Evolutionary conservation across 768 basidiomycete genomes (phyloP).

Genomic region (Lenzites betulinus): DNA sequence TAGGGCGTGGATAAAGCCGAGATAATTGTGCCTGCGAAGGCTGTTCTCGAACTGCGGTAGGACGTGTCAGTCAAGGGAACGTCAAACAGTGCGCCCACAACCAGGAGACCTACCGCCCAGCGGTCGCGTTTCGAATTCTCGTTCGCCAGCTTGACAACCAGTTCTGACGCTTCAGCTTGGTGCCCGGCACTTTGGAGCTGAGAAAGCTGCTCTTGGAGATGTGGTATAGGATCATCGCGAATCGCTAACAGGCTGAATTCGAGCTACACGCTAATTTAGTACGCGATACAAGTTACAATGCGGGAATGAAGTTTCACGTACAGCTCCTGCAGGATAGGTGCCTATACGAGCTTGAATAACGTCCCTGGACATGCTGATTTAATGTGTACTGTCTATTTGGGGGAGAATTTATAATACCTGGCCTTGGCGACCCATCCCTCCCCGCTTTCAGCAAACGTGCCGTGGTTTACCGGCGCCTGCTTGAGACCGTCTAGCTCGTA

Average conservation of each 20-base stretch:
- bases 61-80: conserved; percentile 6
- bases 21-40: conserved; percentile 82
- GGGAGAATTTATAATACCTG: conserved; percentile 46
- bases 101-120: conserved; percentile 68
- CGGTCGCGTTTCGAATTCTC: conserved; percentile 76
- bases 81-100: conserved; percentile 9
- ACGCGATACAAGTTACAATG: not conserved
- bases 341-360: conserved; percentile 87
- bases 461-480: conserved; percentile 76
- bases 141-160: conserved; percentile 56
- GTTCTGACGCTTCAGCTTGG: conserved; percentile 44
- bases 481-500: conserved; percentile 96
- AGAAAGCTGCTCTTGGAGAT: conserved; percentile 60
- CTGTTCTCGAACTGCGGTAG: conserved; percentile 78
- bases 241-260: conserved; percentile 93
- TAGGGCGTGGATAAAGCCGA: conserved; percentile 77
- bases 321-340: conserved; percentile 87
- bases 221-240: conserved; percentile 77
- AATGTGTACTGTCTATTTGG: not conserved
- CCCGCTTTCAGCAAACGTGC: conserved; percentile 60
- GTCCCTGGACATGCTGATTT: conserved; percentile 46
- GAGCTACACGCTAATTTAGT: conserved; percentile 53
- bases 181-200: conserved; percentile 43
- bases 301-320: conserved; percentile 43
- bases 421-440: conserved; percentile 87